Evolutionary conservation across 2,329 filamentous ascomycete genomes (phyloP).

Genomic region (Neofusicoccum parvum): DNA sequence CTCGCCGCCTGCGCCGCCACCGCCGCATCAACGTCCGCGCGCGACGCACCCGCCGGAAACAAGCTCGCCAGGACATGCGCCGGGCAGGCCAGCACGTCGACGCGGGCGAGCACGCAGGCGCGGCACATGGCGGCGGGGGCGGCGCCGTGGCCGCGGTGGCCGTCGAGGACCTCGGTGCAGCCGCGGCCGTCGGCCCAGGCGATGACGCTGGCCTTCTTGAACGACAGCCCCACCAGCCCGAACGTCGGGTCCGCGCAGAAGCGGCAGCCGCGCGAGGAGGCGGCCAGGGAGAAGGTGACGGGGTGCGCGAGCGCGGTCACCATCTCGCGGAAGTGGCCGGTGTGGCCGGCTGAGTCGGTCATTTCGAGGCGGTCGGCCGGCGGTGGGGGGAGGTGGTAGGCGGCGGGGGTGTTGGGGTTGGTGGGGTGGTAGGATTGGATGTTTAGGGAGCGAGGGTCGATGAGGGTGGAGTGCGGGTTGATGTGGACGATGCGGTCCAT

Average conservation of each 20-base stretch:
- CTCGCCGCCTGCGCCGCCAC: slow-evolving; percentile 3
- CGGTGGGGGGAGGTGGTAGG: background rate
- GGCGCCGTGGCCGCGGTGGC: slow-evolving; percentile 36
- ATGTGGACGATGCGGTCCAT: background rate
- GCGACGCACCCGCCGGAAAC: background rate
- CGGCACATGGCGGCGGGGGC: slow-evolving; percentile 39
- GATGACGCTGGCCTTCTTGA: slow-evolving; percentile 38
- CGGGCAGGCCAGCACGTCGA: slow-evolving; percentile 34
- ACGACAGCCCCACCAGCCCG: slow-evolving; percentile 43
- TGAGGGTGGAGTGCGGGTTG: background rate
- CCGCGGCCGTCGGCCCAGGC: slow-evolving; percentile 38
- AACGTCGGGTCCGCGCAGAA: slow-evolving; percentile 47
- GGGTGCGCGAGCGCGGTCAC: slow-evolving; percentile 46
- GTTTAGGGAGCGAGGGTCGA: background rate
- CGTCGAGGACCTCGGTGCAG: slow-evolving; percentile 42
- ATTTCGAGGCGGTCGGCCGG: slow-evolving; percentile 24
- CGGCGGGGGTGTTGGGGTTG: background rate
- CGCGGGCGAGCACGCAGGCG: slow-evolving; percentile 31
- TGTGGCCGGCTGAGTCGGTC: slow-evolving; percentile 32
- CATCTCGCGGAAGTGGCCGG: slow-evolving; percentile 34
- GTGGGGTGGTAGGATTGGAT: background rate
- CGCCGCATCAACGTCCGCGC: background rate
- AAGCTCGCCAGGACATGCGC: background rate
- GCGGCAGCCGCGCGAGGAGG: slow-evolving; percentile 34
- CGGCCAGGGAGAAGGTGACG: slow-evolving; percentile 30